phyloP scores from a whole-genome alignment of 176 grass and related monocot species.

The Coix lacrymajobi region DNA sequence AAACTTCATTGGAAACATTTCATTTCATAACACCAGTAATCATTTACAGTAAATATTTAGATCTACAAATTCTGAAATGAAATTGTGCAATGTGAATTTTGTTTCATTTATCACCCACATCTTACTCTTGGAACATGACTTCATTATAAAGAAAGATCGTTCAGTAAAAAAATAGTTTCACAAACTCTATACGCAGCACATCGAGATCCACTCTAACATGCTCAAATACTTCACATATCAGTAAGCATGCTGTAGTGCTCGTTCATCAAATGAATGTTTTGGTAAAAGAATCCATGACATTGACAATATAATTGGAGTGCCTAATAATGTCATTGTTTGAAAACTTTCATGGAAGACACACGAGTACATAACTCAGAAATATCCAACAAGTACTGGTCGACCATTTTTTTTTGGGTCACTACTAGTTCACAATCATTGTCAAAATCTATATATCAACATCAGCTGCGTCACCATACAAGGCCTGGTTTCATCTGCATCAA shows the following conservation, averaged over 20 bases:
- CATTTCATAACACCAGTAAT: no score
- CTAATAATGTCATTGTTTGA: not conserved
- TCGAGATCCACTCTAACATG: not conserved
- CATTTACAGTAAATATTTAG: no score
- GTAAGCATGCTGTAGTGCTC: not conserved
- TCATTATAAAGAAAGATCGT: not conserved
- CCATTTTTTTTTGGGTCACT: not conserved
- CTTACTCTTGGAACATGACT: not conserved
- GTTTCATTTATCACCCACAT: no score
- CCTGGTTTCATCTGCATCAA: slow-evolving; percentile 9
- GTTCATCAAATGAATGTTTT: not conserved
- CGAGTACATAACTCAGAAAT: not conserved
- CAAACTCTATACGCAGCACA: not conserved
- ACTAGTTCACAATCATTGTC: not conserved
- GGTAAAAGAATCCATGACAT: not conserved
- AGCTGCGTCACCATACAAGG: not conserved
- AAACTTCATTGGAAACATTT: no score
- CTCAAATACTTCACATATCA: not conserved
- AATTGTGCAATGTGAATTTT: no score
- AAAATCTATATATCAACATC: not conserved
- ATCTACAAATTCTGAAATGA: no score
- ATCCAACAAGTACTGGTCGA: not conserved
- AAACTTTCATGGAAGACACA: not conserved
- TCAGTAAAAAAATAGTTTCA: not conserved
- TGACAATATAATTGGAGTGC: not conserved